Base-by-base conservation (phyloP, 2,329 filamentous ascomycete species). In the Chaetomiaceae sp. region DNA sequence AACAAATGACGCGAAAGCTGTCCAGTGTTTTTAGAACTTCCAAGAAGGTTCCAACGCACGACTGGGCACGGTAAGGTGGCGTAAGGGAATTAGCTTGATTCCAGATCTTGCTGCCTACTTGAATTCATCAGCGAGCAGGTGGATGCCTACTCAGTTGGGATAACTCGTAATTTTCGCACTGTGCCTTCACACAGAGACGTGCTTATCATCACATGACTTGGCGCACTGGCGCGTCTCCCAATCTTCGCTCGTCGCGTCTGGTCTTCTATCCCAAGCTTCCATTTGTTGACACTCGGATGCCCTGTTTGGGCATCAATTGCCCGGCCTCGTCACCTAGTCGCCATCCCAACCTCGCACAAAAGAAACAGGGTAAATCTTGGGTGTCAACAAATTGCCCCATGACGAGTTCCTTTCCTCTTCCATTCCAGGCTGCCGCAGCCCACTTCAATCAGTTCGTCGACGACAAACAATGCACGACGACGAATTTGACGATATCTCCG, bases 401-500 rank as follows among this genome's bases (percentile, higher is more conserved):
- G 29, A 27, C 19, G 7, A 27, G 3, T 4, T 11, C 20, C 37
- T n/a, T 46, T 34, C 27, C 9, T 19, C 11, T 11, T 39, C 33
- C 5, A 33, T 44, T 51, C 27, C 23, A n/a, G 43, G 46, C 22
- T 38, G 38, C 9, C 7, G 15, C 37, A 27, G 42, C 19, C 23
- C 44, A n/a, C 23, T 9, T 9, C 27, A 33, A 19, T 23, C 6
- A 6, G 6, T 1, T 8, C 22, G 12, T 14, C 22, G 15, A 15
- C 19, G 9, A 61, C 42, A 42, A 80, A 72, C 56, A 81, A 87
- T 59, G 82, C 85, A 43, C 63, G 82, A 82, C 56, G 78, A 80
- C 59, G 82, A 85, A 43, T 86, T 83, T 63, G 82, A 82, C 56
- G 78, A 80, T 58, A 77, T 87, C 48, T 77, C 80, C 48, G 85